Percentiles rank a stretch among this genome's conserved stretches.
Evolutionary conservation across 768 basidiomycete species (phyloP).

Genomic region (Naganishia vaughanmartiniae): DNA sequence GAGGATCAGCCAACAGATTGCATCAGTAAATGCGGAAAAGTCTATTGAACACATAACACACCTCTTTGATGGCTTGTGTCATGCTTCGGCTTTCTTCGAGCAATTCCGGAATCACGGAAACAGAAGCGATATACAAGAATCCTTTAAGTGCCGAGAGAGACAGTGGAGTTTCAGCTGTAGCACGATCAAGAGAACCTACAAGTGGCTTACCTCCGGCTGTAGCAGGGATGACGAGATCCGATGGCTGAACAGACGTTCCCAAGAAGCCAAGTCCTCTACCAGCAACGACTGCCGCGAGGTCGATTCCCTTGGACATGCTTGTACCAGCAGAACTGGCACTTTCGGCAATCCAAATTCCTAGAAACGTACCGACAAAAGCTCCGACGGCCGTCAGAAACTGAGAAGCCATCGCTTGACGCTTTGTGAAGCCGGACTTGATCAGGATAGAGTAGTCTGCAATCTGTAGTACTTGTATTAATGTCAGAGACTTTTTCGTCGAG

Average conservation of each 20-base stretch:
- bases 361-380: slow-evolving; percentile 69
- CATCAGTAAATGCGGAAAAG: not conserved
- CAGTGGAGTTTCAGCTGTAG: slow-evolving; percentile 21
- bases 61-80: slow-evolving; percentile 87
- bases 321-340: slow-evolving; percentile 39
- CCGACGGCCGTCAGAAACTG: slow-evolving; percentile 89
- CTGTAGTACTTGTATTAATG: slow-evolving; percentile 34
- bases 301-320: slow-evolving; percentile 43
- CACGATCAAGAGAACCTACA: not conserved
- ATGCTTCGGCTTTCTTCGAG: slow-evolving; percentile 83
- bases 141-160: slow-evolving; percentile 53
- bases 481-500: not conserved
- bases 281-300: slow-evolving; percentile 74
- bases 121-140: slow-evolving; percentile 89
- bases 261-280: slow-evolving; percentile 73
- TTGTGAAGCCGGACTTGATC: slow-evolving; percentile 78
- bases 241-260: slow-evolving; percentile 73
- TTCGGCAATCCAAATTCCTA: slow-evolving; percentile 47
- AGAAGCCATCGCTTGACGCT: slow-evolving; percentile 86
- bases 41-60: slow-evolving; percentile 47
- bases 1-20: not conserved
- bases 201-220: slow-evolving; percentile 49
- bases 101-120: slow-evolving; percentile 83
- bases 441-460: slow-evolving; percentile 97
- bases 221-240: slow-evolving; percentile 69